Evolutionary conservation across 2,329 filamentous ascomycete species (phyloP).

Genomic region (Ascochyta koolunga): DNA sequence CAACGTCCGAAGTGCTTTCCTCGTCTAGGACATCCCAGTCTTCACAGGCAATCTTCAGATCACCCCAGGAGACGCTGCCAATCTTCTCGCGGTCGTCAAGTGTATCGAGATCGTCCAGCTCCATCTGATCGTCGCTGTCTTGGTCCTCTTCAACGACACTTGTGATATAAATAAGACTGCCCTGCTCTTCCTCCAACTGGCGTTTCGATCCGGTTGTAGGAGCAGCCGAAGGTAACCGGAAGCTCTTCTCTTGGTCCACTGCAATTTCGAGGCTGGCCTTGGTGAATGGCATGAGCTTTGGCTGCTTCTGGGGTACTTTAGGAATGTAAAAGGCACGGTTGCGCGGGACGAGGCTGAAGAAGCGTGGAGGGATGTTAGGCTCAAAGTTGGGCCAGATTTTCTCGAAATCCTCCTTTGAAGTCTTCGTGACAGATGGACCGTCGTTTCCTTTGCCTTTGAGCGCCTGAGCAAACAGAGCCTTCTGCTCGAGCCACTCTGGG

Average conservation of each 20-base stretch:
- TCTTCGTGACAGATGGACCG: conserved; percentile 72
- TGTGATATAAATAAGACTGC: conserved; percentile 59
- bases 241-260: conserved; percentile 83
- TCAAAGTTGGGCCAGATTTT: conserved; percentile 83
- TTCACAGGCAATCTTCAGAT: conserved; percentile 83
- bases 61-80: conserved; percentile 76
- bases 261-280: conserved; percentile 89
- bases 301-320: conserved; percentile 78
- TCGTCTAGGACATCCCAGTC: conserved; percentile 73
- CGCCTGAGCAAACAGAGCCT: conserved; percentile 39
- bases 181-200: conserved; percentile 58
- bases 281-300: conserved; percentile 81
- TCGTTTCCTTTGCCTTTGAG: conserved; percentile 46
- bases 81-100: conserved; percentile 68
- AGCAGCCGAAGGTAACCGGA: conserved; percentile 70
- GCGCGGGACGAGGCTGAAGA: conserved; percentile 81
- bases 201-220: conserved; percentile 54
- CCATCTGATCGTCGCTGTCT: conserved; percentile 49
- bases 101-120: conserved; percentile 57
- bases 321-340: conserved; percentile 79
- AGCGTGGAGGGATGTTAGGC: conserved; percentile 74
- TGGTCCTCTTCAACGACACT: conserved; percentile 54
- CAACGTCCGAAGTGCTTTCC: conserved; percentile 37
- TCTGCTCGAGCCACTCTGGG: conserved; percentile 42
- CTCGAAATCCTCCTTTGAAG: conserved; percentile 75